Percentiles rank a stretch among this genome's conserved stretches.
Evolutionary conservation across 1,284 basidiomycete species (phyloP).

Genomic region (Sporisorium reilianum): DNA sequence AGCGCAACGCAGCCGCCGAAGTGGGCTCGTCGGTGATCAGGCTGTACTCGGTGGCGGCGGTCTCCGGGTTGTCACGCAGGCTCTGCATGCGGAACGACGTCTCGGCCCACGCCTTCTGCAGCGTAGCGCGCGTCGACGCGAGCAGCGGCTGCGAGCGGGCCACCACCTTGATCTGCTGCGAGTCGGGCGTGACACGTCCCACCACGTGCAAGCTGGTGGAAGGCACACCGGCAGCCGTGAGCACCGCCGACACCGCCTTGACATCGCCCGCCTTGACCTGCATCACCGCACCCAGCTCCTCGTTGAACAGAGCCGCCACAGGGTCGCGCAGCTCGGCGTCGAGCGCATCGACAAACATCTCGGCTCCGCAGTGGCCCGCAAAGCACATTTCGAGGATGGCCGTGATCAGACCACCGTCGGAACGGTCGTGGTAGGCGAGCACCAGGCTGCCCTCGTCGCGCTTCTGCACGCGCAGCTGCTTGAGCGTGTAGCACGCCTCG

Average conservation of each 20-base stretch:
- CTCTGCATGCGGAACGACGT: slow-evolving; percentile 93
- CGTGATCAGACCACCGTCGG: slow-evolving; percentile 93
- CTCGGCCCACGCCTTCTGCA: slow-evolving; percentile 92
- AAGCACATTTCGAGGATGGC: slow-evolving; percentile 96
- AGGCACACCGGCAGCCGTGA: slow-evolving; percentile 80
- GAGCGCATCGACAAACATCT: slow-evolving; percentile 76
- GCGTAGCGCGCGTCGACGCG: slow-evolving; percentile 73
- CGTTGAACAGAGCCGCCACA: slow-evolving; percentile 84
- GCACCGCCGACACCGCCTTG: slow-evolving; percentile 75
- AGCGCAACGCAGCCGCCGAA: slow-evolving; percentile 70
- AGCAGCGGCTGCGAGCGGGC: slow-evolving; percentile 42
- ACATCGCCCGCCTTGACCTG: slow-evolving; percentile 82
- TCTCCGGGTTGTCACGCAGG: slow-evolving; percentile 84
- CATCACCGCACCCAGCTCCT: slow-evolving; percentile 93
- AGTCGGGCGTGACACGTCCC: slow-evolving; percentile 73
- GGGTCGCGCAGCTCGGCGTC: slow-evolving; percentile 71
- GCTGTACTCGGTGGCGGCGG: slow-evolving; percentile 84
- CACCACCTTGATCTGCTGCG: slow-evolving; percentile 75
- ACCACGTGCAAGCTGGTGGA: slow-evolving; percentile 79
- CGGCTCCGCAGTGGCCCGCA: slow-evolving; percentile 84
- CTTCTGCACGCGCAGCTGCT: slow-evolving; percentile 70
- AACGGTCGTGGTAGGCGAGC: slow-evolving; percentile 96
- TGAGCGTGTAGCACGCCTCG: slow-evolving; percentile 78
- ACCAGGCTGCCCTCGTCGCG: slow-evolving; percentile 76
- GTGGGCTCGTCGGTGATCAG: slow-evolving; percentile 74